A percentile compares a stretch with the other conserved stretches of the same genome.
phyloP scores from a whole-genome alignment of 2,329 filamentous ascomycete genomes.

The Capronia americana region DNA sequence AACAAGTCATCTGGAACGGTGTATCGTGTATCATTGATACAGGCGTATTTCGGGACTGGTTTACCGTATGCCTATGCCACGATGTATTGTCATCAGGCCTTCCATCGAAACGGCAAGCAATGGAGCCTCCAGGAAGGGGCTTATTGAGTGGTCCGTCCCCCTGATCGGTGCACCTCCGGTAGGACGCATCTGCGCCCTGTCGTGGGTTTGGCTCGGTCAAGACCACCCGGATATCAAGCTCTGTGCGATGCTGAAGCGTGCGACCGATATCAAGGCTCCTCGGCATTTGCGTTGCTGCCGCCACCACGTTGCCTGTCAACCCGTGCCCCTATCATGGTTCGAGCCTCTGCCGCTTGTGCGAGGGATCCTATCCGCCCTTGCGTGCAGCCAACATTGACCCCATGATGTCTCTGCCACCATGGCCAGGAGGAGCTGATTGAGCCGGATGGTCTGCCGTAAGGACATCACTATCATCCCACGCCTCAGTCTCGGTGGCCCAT shows the following conservation, averaged over 20 bases:
- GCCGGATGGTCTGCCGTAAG: neutral
- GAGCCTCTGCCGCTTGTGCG: constrained; percentile 20
- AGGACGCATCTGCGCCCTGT: neutral
- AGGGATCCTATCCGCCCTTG: constrained; percentile 28
- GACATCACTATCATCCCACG: constrained; percentile 21
- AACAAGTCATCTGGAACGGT: constrained; percentile 2
- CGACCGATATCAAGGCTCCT: neutral
- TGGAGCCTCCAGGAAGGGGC: constrained; percentile 2
- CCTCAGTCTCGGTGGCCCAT: constrained; percentile 22
- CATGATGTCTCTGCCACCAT: constrained; percentile 21
- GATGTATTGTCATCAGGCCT: constrained; percentile 15
- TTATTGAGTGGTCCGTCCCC: neutral
- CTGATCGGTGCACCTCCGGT: constrained; percentile 10
- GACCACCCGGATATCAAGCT: neutral
- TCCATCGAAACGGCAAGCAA: neutral
- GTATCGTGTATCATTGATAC: constrained; percentile 9
- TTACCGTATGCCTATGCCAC: neutral
- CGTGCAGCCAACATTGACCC: constrained; percentile 19
- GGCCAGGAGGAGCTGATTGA: constrained; percentile 1
- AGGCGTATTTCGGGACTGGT: constrained; percentile 2
- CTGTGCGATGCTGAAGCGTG: neutral
- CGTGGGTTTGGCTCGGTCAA: neutral
- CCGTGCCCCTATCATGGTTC: neutral
- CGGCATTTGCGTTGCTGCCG: neutral
- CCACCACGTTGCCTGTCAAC: neutral